These are phyloP conservation scores for Dactylellina haptotyla DNA, from an alignment of 2,329 filamentous ascomycete species.

Conservation along the genomic window DNA sequence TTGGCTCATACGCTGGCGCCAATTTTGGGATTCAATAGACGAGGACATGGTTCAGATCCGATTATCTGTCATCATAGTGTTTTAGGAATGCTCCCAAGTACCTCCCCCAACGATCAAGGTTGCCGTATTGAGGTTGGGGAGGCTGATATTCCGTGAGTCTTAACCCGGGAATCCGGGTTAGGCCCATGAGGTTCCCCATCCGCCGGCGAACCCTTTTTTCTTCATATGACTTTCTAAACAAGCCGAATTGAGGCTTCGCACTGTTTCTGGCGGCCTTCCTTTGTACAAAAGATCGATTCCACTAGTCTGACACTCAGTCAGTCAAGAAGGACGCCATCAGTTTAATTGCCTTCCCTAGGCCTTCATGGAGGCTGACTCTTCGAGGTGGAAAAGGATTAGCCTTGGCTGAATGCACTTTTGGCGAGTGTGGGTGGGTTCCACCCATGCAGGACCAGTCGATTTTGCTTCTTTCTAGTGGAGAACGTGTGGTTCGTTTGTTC, in stretches of 20 bases:
- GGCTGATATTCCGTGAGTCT: conserved; percentile 50
- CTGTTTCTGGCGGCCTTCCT: conserved; percentile 37
- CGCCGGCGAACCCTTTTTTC: conserved; percentile 19
- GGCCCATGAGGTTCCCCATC: conserved; percentile 38
- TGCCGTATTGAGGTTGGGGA: conserved; percentile 35
- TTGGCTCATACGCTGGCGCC: conserved; percentile 52
- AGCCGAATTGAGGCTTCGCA: conserved; percentile 50
- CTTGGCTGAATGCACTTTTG: conserved; percentile 55
- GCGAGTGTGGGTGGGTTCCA: conserved; percentile 41
- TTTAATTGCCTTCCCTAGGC: conserved; percentile 52
- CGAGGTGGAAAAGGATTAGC: conserved; percentile 44
- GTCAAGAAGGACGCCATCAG: conserved; percentile 49
- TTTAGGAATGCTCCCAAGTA: conserved; percentile 35
- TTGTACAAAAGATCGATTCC: conserved; percentile 25
- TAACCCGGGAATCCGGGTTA: conserved; percentile 42
- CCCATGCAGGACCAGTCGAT: conserved; percentile 10
- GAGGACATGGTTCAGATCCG: conserved; percentile 47
- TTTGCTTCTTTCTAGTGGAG: conserved; percentile 18
- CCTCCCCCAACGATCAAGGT: conserved; percentile 29
- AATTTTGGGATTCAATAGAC: conserved; percentile 52
- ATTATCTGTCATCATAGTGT: conserved; percentile 54
- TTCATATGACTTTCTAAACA: conserved; percentile 38
- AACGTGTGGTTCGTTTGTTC: conserved; percentile 28
- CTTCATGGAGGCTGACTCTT: conserved; percentile 53
- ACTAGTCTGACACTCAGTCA: conserved; percentile 40